These are phyloP conservation scores for Sequoiadendron giganteum DNA, from an alignment of 75 land plant species.

Conservation along the genomic window DNA sequence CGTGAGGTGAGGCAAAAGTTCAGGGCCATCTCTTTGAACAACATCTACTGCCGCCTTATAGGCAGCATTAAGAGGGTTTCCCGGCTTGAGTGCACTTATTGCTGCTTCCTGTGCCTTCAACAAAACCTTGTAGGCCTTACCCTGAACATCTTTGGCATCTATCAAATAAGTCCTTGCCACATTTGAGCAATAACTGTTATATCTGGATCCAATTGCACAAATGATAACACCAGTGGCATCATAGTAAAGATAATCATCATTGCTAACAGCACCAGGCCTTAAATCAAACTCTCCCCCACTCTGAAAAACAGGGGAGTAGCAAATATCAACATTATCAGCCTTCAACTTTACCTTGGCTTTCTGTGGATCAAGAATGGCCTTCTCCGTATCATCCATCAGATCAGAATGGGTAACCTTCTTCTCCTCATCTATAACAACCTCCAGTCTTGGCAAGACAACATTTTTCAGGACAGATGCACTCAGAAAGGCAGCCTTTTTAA, in stretches of 20 bases:
- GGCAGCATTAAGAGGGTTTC: slow-evolving; percentile 52
- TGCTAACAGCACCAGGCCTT: slow-evolving; percentile 89
- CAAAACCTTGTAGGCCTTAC: slow-evolving; percentile 83
- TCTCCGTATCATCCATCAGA: slow-evolving; percentile 93
- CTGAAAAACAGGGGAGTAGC: slow-evolving; percentile 94
- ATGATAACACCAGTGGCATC: slow-evolving; percentile 90
- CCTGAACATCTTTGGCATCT: slow-evolving; percentile 69
- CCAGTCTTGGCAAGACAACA: slow-evolving; percentile 91
- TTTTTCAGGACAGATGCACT: slow-evolving; percentile 66
- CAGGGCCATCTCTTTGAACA: slow-evolving; percentile 71
- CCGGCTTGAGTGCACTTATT: slow-evolving; percentile 67
- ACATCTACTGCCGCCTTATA: slow-evolving; percentile 74
- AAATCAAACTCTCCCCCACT: slow-evolving; percentile 94
- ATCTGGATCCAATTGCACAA: slow-evolving; percentile 85
- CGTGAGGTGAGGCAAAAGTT: slow-evolving; percentile 58
- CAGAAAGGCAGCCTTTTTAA: slow-evolving; percentile 80
- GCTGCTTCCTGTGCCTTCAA: slow-evolving; percentile 94
- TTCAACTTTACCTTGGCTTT: slow-evolving; percentile 70
- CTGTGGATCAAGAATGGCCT: slow-evolving; percentile 71
- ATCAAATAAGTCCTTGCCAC: slow-evolving; percentile 77
- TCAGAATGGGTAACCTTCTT: slow-evolving; percentile 77
- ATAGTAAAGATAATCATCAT: slow-evolving; percentile 85
- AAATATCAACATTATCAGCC: slow-evolving; percentile 92
- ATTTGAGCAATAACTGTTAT: slow-evolving; percentile 87
- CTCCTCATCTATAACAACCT: slow-evolving; percentile 92